These are phyloP conservation scores for Coemansia sp. DNA, from an alignment of 192 early-diverging fungal genomes.

Conservation along the genomic window DNA sequence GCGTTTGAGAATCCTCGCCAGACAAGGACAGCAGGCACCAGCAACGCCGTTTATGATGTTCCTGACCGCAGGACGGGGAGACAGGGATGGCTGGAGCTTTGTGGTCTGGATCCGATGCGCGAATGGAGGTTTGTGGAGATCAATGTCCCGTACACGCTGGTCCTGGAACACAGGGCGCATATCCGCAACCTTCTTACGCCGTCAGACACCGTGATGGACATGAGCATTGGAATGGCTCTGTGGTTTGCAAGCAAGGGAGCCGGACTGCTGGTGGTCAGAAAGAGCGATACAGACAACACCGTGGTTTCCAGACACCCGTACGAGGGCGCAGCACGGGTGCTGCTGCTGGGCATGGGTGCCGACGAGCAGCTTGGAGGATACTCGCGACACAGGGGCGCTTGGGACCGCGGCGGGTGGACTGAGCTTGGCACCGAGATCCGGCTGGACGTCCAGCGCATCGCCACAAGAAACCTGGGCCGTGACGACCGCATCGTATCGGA, in stretches of 20 bases:
- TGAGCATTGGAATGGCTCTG: conserved; percentile 95
- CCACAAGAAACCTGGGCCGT: conserved; percentile 85
- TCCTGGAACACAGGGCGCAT: conserved; percentile 52
- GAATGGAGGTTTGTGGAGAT: conserved; percentile 89
- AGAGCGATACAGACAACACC: neutral
- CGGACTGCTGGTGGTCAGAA: conserved; percentile 44
- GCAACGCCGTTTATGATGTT: conserved; percentile 54
- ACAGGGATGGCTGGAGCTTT: conserved; percentile 56
- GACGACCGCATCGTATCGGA: conserved; percentile 93
- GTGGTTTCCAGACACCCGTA: conserved; percentile 48
- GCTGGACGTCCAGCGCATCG: conserved; percentile 82
- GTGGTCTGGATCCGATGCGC: conserved; percentile 64
- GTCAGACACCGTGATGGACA: conserved; percentile 89
- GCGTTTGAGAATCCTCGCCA: conserved; percentile 90
- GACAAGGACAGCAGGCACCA: conserved; percentile 3
- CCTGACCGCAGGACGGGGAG: conserved; percentile 84
- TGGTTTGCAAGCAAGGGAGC: conserved; percentile 92
- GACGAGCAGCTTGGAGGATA: conserved; percentile 96
- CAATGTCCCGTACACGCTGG: conserved; percentile 79
- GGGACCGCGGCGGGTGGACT: conserved; percentile 62
- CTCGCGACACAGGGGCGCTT: conserved; percentile 79
- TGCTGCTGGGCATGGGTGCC: conserved; percentile 87
- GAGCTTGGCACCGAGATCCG: conserved; percentile 74
- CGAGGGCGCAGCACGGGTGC: conserved; percentile 67
- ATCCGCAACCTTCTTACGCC: conserved; percentile 79